Evolutionary conservation across 2,329 filamentous ascomycete species (phyloP).

Genomic region (Cadophora gregata): DNA sequence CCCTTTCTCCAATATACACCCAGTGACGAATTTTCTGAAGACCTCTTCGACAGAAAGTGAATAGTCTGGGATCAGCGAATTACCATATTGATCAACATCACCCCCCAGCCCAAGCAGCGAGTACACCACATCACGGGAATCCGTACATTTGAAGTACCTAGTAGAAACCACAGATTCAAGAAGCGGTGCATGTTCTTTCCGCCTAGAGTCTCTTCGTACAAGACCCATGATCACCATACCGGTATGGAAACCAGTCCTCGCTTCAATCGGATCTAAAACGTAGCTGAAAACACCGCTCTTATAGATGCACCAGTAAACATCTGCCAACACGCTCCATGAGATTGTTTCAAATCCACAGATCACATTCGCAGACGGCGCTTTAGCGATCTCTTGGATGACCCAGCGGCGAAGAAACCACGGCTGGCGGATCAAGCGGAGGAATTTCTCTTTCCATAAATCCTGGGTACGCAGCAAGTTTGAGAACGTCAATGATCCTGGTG

Average conservation of each 20-base stretch:
- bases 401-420: not conserved
- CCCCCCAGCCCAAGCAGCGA: not conserved
- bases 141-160: conserved; percentile 9
- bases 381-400: conserved; percentile 1
- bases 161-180: not conserved
- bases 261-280: not conserved
- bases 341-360: not conserved
- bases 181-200: not conserved
- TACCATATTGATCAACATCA: not conserved
- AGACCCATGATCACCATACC: conserved; percentile 1
- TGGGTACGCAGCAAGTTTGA: not conserved
- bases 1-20: not conserved
- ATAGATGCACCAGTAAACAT: conserved; percentile 4
- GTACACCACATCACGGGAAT: not conserved
- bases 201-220: not conserved
- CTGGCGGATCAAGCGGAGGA: not conserved
- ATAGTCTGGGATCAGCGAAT: conserved; percentile 4
- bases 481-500: not conserved
- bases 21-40: conserved; percentile 2
- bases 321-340: not conserved
- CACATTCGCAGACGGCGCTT: not conserved
- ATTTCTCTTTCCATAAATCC: not conserved
- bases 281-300: not conserved
- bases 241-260: not conserved
- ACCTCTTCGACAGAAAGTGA: not conserved